These are phyloP conservation scores for Juglanconis juglandina DNA, from an alignment of 2,329 filamentous ascomycete genomes.

Conservation along the genomic window DNA sequence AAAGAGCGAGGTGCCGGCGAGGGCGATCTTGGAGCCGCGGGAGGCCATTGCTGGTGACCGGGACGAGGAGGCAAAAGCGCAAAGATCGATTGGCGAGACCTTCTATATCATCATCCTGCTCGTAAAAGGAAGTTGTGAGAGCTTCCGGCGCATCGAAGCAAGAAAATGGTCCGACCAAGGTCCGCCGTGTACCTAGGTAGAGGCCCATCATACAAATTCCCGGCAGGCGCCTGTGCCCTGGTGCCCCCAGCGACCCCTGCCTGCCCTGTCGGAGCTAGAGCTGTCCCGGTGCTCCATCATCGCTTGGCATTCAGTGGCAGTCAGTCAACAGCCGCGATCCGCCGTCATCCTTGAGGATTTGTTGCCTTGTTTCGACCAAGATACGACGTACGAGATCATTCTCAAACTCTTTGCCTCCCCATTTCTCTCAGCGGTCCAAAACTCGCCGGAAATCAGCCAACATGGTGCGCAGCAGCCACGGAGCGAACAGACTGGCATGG, in stretches of 20 bases:
- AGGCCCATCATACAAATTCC: too few relatives aligned
- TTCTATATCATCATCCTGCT: slow-evolving; percentile 6
- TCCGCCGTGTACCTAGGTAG: too few relatives aligned
- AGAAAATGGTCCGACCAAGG: too few relatives aligned
- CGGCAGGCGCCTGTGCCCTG: not conserved
- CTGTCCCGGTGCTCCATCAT: too few relatives aligned
- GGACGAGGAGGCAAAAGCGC: too few relatives aligned
- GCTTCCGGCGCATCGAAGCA: not conserved
- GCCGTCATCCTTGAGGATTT: too few relatives aligned
- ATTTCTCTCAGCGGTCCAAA: not conserved
- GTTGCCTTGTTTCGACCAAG: too few relatives aligned
- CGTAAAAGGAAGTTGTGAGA: not conserved
- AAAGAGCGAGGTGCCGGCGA: slow-evolving; percentile 72
- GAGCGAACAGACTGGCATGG: not conserved
- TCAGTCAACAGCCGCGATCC: too few relatives aligned
- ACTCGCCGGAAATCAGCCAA: not conserved
- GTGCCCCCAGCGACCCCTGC: too few relatives aligned
- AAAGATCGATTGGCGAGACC: not conserved
- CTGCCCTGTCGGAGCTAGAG: too few relatives aligned
- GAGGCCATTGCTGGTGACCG: slow-evolving; percentile 63
- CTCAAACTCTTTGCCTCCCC: not conserved
- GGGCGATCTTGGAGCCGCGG: slow-evolving; percentile 79
- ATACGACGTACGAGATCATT: too few relatives aligned
- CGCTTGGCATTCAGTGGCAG: too few relatives aligned
- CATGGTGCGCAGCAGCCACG: slow-evolving; percentile 18